A percentile compares a stretch with the other conserved stretches of the same genome.
These are phyloP conservation scores for Trichoderma sp. DNA, from an alignment of 2,329 filamentous ascomycete genomes.

Conservation along the genomic window DNA sequence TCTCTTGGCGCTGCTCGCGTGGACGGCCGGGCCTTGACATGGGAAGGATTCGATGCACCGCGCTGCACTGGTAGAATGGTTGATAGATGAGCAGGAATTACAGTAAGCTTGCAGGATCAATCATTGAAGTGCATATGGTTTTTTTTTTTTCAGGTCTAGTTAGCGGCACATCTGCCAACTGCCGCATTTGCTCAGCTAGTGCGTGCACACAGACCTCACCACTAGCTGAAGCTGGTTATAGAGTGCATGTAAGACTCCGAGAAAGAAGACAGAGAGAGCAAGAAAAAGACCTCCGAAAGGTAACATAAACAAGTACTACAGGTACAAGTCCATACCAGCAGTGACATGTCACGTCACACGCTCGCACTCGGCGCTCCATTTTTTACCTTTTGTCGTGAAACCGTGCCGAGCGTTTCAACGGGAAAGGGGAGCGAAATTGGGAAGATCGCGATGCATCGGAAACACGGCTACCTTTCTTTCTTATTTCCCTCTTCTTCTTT, in stretches of 20 bases:
- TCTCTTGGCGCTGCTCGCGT: slow-evolving; percentile 9
- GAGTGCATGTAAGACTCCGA: slow-evolving; percentile 3
- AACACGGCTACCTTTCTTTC: not conserved
- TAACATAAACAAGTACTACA: not conserved
- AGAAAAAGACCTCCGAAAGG: not conserved
- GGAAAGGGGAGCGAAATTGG: not conserved
- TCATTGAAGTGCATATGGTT: not conserved
- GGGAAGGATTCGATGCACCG: not conserved
- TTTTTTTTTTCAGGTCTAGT: not conserved
- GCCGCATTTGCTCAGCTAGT: slow-evolving; percentile 1
- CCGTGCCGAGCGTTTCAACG: not conserved
- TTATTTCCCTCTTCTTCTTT: not conserved
- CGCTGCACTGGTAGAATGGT: not conserved
- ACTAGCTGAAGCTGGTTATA: not conserved
- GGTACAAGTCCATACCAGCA: not conserved
- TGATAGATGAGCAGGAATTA: slow-evolving; percentile 1
- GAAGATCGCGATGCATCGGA: slow-evolving; percentile 24
- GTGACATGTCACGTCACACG: not conserved
- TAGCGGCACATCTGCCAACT: slow-evolving; percentile 10
- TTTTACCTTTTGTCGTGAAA: not conserved
- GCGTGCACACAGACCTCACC: not conserved
- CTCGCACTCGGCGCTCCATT: not conserved
- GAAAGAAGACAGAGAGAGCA: not conserved
- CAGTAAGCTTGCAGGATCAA: not conserved
- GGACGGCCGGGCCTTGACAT: not conserved